Evolutionary conservation across 495 filamentous ascomycete genomes (phyloP).

Genomic region (Podospora bellae-mahoneyi): DNA sequence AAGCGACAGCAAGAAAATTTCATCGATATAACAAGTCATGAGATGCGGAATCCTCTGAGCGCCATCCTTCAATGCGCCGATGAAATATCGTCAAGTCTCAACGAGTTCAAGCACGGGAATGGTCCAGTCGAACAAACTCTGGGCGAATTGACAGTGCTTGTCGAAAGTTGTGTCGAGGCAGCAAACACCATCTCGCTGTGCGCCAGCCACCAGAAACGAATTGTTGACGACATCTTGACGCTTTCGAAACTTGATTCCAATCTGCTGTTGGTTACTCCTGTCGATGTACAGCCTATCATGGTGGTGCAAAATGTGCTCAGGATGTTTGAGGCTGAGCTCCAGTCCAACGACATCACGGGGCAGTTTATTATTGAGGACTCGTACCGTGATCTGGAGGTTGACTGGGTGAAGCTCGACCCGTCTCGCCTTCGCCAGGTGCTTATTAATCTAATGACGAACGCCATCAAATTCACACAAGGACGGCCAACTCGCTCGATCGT

Average conservation of each 20-base stretch:
- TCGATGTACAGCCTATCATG: conserved; percentile 64
- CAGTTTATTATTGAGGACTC: conserved; percentile 64
- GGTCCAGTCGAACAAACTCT: conserved; percentile 18
- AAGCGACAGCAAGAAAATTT: conserved; percentile 77
- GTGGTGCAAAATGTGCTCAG: conserved; percentile 67
- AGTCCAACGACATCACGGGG: conserved; percentile 66
- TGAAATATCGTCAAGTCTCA: conserved; percentile 60
- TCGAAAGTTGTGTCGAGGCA: conserved; percentile 65
- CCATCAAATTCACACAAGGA: conserved; percentile 75
- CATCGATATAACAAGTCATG: conserved; percentile 85
- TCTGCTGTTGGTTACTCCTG: conserved; percentile 70
- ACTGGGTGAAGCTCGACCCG: conserved; percentile 78
- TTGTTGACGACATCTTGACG: conserved; percentile 77
- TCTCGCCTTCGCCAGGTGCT: conserved; percentile 74
- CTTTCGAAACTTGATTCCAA: conserved; percentile 84
- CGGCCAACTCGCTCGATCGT: conserved; percentile 58
- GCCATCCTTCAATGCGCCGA: conserved; percentile 81
- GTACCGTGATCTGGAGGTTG: conserved; percentile 58
- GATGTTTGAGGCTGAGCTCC: conserved; percentile 80
- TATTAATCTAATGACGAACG: conserved; percentile 75
- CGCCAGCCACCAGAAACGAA: conserved; percentile 74
- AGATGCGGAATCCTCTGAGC: conserved; percentile 80
- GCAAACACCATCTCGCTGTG: conserved; percentile 81
- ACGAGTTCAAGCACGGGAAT: conserved; percentile 33
- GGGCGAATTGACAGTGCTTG: conserved; percentile 21